These are phyloP conservation scores for Oxytropis ochrocephala DNA, from an alignment of 306 rosid genomes.

Conservation along the genomic window DNA sequence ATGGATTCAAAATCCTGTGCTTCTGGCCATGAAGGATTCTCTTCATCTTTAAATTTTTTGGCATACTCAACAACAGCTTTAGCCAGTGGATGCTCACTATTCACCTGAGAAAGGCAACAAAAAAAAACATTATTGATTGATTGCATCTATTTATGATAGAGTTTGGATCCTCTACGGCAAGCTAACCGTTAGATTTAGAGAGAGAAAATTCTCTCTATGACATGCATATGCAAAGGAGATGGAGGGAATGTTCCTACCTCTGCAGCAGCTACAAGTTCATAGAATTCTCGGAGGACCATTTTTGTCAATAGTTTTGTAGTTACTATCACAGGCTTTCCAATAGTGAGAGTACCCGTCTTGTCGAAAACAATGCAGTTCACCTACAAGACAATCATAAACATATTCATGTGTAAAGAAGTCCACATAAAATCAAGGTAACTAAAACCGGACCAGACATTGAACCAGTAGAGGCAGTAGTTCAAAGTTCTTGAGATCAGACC, in stretches of 20 bases:
- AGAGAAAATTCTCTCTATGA: too few relatives aligned
- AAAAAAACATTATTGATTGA: not conserved
- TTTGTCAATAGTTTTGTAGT: slow-evolving; percentile 36
- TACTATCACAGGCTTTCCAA: slow-evolving; percentile 78
- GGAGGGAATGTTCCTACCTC: slow-evolving; percentile 43
- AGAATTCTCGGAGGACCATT: slow-evolving; percentile 49
- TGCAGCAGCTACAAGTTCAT: slow-evolving; percentile 76
- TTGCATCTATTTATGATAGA: not conserved
- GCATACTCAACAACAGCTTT: slow-evolving; percentile 77
- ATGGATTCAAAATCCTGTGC: slow-evolving; percentile 60
- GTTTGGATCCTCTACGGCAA: too few relatives aligned
- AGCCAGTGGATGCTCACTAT: slow-evolving; percentile 87
- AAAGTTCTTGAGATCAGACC: too few relatives aligned
- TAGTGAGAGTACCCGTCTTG: slow-evolving; percentile 89
- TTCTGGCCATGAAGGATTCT: slow-evolving; percentile 63
- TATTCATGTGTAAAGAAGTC: not conserved
- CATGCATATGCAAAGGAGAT: not conserved
- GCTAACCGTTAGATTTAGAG: too few relatives aligned
- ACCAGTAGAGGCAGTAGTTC: too few relatives aligned
- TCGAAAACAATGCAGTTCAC: slow-evolving; percentile 84
- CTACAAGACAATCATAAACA: slow-evolving; percentile 34
- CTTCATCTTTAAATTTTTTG: slow-evolving; percentile 57
- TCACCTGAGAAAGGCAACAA: slow-evolving; percentile 39
- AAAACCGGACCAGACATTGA: too few relatives aligned
- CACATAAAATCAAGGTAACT: not conserved